Evolutionary conservation across 768 basidiomycete genomes (phyloP), one percentile per base, ranked within the genome.

Genomic region (Tremella yokohamensis): DNA sequence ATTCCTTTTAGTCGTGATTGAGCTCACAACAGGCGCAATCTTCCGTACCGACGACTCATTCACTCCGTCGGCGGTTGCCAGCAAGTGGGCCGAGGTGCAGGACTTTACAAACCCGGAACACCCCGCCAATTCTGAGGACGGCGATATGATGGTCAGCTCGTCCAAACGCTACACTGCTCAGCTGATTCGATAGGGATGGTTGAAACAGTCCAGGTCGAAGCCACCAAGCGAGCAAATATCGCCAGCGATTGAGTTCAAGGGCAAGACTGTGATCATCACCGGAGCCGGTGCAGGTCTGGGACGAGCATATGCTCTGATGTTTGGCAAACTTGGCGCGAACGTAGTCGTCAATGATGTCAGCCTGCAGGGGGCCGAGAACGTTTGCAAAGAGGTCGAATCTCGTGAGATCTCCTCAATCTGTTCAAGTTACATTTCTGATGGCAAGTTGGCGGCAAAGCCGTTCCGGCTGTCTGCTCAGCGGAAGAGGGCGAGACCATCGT

Each of bases 231-330:
- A 79, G 22, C 89, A 90, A 72, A 80, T 84, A 11, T 81, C 83
- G 0, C 81, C 87, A 0, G 80, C 82, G 44, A 85, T 97, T 56
- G 84, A 85, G 8, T 98, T 87, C 73, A 87, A 89, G 59, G 87
- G 85, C 15, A 87, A 97, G 79, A 94, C 91, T 11, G 89, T 88
- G 58, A 85, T 99, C 67, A 83, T 98, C 65, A 98, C 96, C 1
- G 96, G 94, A 39, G 89, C 92, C 7, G 94, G 94, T 40, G 90
- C 88, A 24, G 96, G 94, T 52, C 84, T 99, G 26, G 96, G 96
- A 16, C 85, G 96, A 25, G 83, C 84, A 1, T 96, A 98, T 72
- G 89, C 96, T 0, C 81, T 87, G 42, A 89, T 97, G 88, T 98
- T 87, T 71, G 89, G 83, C 22, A 85, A 83, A 54, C 84, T 93